These are phyloP conservation scores for Hypoxylon fuscum DNA, from an alignment of 495 filamentous ascomycete genomes.

Conservation along the genomic window DNA sequence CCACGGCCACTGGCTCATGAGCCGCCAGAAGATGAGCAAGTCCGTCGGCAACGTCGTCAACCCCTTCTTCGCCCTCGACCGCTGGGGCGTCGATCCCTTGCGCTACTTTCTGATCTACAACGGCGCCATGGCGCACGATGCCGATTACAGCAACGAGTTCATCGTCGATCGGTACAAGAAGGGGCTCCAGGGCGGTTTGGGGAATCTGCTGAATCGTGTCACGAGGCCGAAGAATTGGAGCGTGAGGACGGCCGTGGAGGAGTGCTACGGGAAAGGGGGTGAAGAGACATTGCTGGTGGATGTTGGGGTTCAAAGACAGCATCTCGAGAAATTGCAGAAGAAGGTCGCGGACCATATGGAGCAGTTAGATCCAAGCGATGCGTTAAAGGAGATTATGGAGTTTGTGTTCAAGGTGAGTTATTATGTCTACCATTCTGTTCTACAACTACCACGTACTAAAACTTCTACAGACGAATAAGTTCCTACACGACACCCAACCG, in stretches of 20 bases:
- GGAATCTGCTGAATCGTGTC: constrained; percentile 79
- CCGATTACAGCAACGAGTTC: constrained; percentile 81
- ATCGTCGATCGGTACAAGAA: constrained; percentile 84
- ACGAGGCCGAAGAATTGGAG: constrained; percentile 73
- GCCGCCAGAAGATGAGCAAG: constrained; percentile 92
- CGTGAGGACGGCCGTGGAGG: constrained; percentile 62
- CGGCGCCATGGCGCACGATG: constrained; percentile 76
- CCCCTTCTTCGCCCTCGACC: constrained; percentile 88
- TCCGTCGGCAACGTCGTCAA: constrained; percentile 94
- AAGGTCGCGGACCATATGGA: constrained; percentile 68
- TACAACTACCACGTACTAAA: not conserved
- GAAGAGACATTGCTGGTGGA: too few species aligned
- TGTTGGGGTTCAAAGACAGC: not conserved
- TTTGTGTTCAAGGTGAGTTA: constrained; percentile 61
- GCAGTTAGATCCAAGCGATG: constrained; percentile 68
- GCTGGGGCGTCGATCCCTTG: constrained; percentile 87
- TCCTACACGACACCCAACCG: constrained; percentile 60
- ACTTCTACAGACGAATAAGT: constrained; percentile 71
- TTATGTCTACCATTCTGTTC: not conserved
- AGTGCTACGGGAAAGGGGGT: constrained; percentile 34
- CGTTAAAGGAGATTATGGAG: constrained; percentile 73
- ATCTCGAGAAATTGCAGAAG: constrained; percentile 10
- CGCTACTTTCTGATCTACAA: constrained; percentile 85
- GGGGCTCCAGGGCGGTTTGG: constrained; percentile 73
- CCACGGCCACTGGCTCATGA: constrained; percentile 95